Percentiles rank a stretch among this genome's conserved stretches.
These are phyloP conservation scores for Globisporangium mamillatum DNA, from an alignment of 352 stramenopile genomes.

Conservation along the genomic window DNA sequence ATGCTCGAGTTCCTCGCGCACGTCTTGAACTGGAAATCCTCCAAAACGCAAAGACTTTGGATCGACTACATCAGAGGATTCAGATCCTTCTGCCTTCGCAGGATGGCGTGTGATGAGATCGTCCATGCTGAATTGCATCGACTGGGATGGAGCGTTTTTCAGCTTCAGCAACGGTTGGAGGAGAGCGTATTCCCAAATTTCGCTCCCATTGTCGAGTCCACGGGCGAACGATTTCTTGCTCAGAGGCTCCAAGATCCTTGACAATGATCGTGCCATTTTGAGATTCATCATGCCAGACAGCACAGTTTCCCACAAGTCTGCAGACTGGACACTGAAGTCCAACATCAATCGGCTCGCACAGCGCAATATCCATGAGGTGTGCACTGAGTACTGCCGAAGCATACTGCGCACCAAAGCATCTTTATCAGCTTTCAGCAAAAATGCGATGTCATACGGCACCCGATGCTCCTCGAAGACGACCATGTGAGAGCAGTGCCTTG, in stretches of 20 bases:
- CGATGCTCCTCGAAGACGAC: conserved; percentile 52
- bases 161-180: conserved; percentile 22
- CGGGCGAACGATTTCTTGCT: conserved; percentile 36
- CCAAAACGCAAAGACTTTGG: conserved; percentile 21
- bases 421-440: conserved; percentile 48
- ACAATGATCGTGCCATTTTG: conserved; percentile 48
- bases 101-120: neutral
- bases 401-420: conserved; percentile 39
- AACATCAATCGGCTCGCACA: conserved; percentile 45
- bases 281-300: conserved; percentile 40
- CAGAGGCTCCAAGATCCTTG: conserved; percentile 31
- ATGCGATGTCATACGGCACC: conserved; percentile 39
- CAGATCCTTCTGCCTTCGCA: neutral
- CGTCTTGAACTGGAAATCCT: conserved; percentile 18
- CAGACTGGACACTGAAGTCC: conserved; percentile 42
- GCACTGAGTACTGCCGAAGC: conserved; percentile 31
- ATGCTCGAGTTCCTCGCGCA: conserved; percentile 25
- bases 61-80: neutral
- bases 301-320: conserved; percentile 47
- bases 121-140: conserved; percentile 1
- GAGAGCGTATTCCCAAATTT: conserved; percentile 46
- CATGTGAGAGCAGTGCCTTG: conserved; percentile 39
- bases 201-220: conserved; percentile 25
- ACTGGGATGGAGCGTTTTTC: neutral
- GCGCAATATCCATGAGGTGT: conserved; percentile 34